Evolutionary conservation across 2,329 filamentous ascomycete species (phyloP).

Genomic region (Trichothecium sympodiale): DNA sequence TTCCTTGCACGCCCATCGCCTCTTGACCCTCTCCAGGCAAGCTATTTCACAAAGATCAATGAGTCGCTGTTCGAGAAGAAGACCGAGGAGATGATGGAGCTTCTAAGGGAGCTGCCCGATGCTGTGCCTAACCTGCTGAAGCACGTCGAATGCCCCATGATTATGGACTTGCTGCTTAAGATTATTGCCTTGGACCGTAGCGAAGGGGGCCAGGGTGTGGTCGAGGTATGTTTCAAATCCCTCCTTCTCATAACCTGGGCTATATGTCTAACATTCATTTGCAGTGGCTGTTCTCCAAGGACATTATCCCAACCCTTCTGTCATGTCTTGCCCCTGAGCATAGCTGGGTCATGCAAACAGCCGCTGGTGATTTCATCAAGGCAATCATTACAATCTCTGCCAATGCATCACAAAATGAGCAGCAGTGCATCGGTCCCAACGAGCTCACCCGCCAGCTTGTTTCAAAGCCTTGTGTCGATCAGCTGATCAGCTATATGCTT

Average conservation of each 20-base stretch:
- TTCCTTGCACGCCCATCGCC: conserved; percentile 78
- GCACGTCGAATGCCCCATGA: conserved; percentile 94
- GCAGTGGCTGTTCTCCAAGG: conserved; percentile 84
- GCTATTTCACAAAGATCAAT: conserved; percentile 98
- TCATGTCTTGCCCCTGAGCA: conserved; percentile 79
- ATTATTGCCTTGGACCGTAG: conserved; percentile 93
- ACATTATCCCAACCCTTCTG: conserved; percentile 77
- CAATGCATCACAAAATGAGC: conserved; percentile 94
- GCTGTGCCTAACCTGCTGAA: conserved; percentile 77
- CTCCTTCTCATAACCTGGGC: conserved; percentile 2
- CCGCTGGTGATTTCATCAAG: conserved; percentile 94
- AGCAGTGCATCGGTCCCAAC: conserved; percentile 97
- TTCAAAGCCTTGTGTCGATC: conserved; percentile 70
- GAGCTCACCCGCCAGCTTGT: conserved; percentile 92
- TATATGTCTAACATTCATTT: conserved; percentile 10
- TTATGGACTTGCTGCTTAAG: conserved; percentile 94
- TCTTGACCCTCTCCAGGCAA: conserved; percentile 84
- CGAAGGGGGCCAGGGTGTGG: conserved; percentile 82
- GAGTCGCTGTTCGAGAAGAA: conserved; percentile 97
- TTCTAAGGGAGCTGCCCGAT: conserved; percentile 74
- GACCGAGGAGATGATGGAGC: conserved; percentile 89
- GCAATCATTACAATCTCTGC: conserved; percentile 98
- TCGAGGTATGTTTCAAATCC: conserved; percentile 55
- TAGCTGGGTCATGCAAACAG: conserved; percentile 85
- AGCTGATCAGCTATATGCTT: conserved; percentile 85